A percentile compares a stretch with the other conserved stretches of the same genome.
These are phyloP conservation scores for Rosa multiflora DNA, from an alignment of 306 rosid species.

Conservation along the genomic window DNA sequence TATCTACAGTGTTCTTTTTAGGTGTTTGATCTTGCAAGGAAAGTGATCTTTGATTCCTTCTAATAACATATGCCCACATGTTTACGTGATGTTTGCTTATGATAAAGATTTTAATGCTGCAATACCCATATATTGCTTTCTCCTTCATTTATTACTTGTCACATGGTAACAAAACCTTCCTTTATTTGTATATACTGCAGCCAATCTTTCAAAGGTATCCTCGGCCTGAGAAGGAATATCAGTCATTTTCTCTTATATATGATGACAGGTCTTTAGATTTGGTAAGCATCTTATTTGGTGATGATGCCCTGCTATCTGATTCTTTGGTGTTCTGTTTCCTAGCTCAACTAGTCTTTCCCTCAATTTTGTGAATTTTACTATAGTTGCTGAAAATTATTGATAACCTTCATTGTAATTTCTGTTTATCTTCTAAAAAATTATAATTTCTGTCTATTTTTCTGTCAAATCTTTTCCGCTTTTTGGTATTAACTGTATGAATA, in stretches of 20 bases:
- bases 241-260: slow-evolving; percentile 79
- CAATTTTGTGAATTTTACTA: no score
- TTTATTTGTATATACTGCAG: slow-evolving; percentile 32
- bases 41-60: background rate
- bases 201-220: slow-evolving; percentile 84
- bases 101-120: background rate
- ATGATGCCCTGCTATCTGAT: slow-evolving; percentile 13
- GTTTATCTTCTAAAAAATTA: no score
- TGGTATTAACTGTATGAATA: no score
- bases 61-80: background rate
- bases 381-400: no score
- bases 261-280: slow-evolving; percentile 71
- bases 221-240: slow-evolving; percentile 81
- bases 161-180: slow-evolving; percentile 1
- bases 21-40: background rate
- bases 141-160: background rate
- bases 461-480: no score
- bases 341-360: no score
- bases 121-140: background rate
- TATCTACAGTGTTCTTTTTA: background rate
- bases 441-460: no score
- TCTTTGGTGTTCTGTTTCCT: background rate
- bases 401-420: no score
- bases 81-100: background rate
- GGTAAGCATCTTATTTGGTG: slow-evolving; percentile 39